Conservation (phyloP, 768 basidiomycete genomes). For the Rhizopogon rudus region DNA sequence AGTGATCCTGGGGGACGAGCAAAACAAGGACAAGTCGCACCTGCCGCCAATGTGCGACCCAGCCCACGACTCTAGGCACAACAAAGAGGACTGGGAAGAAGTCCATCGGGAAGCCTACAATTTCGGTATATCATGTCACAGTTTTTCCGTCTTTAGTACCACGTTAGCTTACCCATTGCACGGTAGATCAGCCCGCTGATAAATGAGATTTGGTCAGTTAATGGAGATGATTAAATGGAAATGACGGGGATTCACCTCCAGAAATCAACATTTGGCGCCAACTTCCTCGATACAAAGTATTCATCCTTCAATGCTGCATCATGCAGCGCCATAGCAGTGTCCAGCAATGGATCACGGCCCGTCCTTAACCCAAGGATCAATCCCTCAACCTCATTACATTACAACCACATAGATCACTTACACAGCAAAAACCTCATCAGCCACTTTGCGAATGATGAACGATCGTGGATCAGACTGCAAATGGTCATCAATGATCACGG, state of each 20-base stretch:
- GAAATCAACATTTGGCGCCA: slow-evolving; percentile 91
- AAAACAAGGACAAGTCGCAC: slow-evolving; percentile 29
- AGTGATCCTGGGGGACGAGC: background rate
- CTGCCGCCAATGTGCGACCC: slow-evolving; percentile 92
- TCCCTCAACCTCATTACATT: background rate
- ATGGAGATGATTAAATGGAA: background rate
- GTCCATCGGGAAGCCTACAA: slow-evolving; percentile 84
- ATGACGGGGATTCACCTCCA: slow-evolving; percentile 41
- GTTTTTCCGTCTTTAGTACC: background rate
- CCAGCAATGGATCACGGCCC: slow-evolving; percentile 77
- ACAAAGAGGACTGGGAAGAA: slow-evolving; percentile 94
- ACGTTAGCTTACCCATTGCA: slow-evolving; percentile 63
- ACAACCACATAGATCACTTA: slow-evolving; percentile 28
- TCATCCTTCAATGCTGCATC: slow-evolving; percentile 89
- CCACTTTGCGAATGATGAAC: slow-evolving; percentile 85
- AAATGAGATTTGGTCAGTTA: background rate
- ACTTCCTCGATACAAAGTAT: slow-evolving; percentile 75
- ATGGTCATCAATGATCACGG: background rate
- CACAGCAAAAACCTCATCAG: slow-evolving; percentile 90
- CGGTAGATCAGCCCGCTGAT: slow-evolving; percentile 83
- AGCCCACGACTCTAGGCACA: slow-evolving; percentile 88
- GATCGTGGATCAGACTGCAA: slow-evolving; percentile 83
- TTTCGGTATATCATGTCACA: slow-evolving; percentile 1
- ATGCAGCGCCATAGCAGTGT: slow-evolving; percentile 86
- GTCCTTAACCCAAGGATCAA: slow-evolving; percentile 43